phyloP scores from a whole-genome alignment of 768 basidiomycete genomes.

The Pholiota microspora region DNA sequence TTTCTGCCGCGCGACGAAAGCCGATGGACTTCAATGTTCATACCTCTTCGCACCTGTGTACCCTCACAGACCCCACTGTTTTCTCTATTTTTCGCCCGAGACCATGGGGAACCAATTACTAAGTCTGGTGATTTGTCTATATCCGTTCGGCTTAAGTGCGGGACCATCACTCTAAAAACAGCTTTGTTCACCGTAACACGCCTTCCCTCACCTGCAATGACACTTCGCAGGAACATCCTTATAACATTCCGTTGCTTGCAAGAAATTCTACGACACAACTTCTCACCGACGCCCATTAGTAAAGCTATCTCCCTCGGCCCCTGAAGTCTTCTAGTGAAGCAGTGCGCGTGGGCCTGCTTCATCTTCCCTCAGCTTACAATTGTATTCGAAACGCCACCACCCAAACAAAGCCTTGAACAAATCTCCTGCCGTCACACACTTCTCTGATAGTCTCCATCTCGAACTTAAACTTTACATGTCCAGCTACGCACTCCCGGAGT shows the following conservation, averaged over 20 bases:
- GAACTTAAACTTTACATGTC: neutral
- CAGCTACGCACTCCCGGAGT: neutral
- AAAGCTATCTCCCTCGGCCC: neutral
- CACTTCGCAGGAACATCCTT: neutral
- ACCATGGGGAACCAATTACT: neutral
- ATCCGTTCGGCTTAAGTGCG: conserved; percentile 3
- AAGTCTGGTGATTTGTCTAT: neutral
- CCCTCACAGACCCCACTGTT: neutral
- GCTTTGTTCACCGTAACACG: neutral
- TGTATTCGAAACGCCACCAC: neutral
- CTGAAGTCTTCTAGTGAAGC: neutral
- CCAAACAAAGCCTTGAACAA: too few species aligned
- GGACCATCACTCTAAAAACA: neutral
- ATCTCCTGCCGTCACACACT: neutral
- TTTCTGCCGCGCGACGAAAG: neutral
- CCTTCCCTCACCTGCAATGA: conserved; percentile 6
- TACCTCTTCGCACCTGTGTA: neutral
- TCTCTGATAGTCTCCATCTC: neutral
- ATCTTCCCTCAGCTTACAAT: neutral
- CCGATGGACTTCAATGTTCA: too few species aligned
- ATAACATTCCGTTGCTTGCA: neutral
- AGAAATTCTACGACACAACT: neutral
- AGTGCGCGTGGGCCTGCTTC: neutral
- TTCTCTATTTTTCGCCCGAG: neutral
- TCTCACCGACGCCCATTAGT: conserved; percentile 1